Percentiles rank a stretch among this genome's conserved stretches.
phyloP scores from a whole-genome alignment of 331 rosid genomes.

The Phaseolus coccineus region DNA sequence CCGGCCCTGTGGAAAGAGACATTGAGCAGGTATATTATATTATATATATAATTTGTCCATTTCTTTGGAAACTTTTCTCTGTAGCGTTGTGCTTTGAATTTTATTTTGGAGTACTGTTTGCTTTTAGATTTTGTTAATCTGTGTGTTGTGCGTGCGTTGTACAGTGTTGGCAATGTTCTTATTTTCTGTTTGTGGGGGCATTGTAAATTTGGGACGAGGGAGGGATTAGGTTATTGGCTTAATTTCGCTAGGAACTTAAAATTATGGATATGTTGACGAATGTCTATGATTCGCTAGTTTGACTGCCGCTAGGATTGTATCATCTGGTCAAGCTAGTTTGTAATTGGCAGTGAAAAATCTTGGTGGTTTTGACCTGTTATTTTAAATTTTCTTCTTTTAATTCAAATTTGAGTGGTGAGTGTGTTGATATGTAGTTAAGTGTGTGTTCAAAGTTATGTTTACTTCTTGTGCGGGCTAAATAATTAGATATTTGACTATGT shows the following conservation, averaged over 20 bases:
- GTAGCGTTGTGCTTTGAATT: constrained; percentile 20
- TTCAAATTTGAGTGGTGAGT: neutral
- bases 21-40: constrained; percentile 81
- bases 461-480: constrained; percentile 5
- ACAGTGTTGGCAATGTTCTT: constrained; percentile 32
- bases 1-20: constrained; percentile 91
- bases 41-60: neutral
- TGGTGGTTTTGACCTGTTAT: neutral
- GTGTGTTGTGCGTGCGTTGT: neutral
- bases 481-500: neutral
- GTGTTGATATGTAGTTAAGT: neutral
- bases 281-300: constrained; percentile 10
- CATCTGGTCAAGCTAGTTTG: neutral
- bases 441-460: constrained; percentile 12
- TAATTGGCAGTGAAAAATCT: constrained; percentile 4
- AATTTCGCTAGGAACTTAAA: constrained; percentile 27
- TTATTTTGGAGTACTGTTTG: constrained; percentile 40
- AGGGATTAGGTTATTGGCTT: constrained; percentile 18
- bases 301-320: constrained; percentile 14
- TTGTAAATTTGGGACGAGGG: neutral
- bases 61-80: constrained; percentile 34
- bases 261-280: constrained; percentile 18
- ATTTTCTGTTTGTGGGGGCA: constrained; percentile 38
- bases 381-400: neutral
- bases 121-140: constrained; percentile 34